Conservation (phyloP, 2,329 filamentous ascomycete genomes). For the Ceratocystis diversiconidia region DNA sequence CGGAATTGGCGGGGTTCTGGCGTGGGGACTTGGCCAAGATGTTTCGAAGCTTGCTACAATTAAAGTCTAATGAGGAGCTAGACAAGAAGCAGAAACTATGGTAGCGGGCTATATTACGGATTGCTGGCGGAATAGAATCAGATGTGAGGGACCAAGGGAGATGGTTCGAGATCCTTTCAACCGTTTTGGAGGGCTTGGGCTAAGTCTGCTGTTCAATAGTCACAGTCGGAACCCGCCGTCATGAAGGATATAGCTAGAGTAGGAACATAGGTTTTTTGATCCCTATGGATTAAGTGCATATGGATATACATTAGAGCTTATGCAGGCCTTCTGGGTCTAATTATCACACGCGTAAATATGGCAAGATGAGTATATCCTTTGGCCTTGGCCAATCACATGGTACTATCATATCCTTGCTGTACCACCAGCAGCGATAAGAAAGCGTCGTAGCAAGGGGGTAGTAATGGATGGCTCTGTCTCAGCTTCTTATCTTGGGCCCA, state of each 20-base stretch:
- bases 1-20: constrained; percentile 55
- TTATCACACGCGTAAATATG: not conserved
- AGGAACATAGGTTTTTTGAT: not conserved
- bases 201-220: not conserved
- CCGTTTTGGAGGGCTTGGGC: not conserved
- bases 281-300: not conserved
- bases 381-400: not conserved
- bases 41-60: constrained; percentile 32
- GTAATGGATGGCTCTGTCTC: not conserved
- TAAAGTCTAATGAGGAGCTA: constrained; percentile 21
- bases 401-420: not conserved
- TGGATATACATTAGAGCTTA: not conserved
- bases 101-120: constrained; percentile 4
- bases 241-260: not conserved
- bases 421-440: not conserved
- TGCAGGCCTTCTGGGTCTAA: not conserved
- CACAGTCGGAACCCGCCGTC: not conserved
- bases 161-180: not conserved
- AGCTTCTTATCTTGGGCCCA: constrained; percentile 2
- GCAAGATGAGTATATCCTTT: not conserved
- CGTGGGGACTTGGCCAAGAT: constrained; percentile 62
- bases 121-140: not conserved
- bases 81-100: constrained; percentile 11
- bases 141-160: not conserved
- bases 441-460: not conserved